Evolutionary conservation across 805 yeast species (phyloP).

Genomic region (Teunomyces gatunensis): DNA sequence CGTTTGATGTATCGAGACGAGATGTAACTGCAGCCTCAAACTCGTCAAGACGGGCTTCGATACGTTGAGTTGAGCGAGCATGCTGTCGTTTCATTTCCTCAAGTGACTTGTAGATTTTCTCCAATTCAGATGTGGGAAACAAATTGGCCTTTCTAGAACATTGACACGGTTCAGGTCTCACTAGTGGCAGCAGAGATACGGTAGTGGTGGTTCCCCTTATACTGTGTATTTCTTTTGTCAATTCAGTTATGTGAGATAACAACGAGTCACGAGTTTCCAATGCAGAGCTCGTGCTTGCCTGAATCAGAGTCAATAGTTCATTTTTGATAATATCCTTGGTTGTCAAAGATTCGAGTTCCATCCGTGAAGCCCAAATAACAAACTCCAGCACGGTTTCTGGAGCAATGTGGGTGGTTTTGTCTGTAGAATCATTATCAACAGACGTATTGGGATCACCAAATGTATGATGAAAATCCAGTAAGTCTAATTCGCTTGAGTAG

Average conservation of each 20-base stretch:
- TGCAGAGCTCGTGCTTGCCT: not conserved
- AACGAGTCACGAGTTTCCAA: not conserved
- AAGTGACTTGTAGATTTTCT: not conserved
- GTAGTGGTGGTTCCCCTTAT: not conserved
- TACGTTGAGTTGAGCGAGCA: not conserved
- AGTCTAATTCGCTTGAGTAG: constrained; percentile 20
- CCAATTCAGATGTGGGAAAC: not conserved
- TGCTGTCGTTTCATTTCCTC: not conserved
- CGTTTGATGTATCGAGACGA: not conserved
- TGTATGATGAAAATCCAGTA: not conserved
- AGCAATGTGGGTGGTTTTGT: not conserved
- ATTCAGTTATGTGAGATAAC: not conserved
- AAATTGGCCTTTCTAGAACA: not conserved
- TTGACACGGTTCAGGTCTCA: not conserved
- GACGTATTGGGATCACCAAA: not conserved
- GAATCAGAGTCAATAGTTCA: not conserved
- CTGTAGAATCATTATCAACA: not conserved
- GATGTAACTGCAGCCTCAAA: not conserved
- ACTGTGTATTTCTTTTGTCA: not conserved
- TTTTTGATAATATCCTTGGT: constrained; percentile 14
- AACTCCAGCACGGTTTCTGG: constrained; percentile 8
- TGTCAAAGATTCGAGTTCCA: constrained; percentile 29
- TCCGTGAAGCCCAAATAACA: constrained; percentile 27
- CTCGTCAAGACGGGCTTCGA: not conserved
- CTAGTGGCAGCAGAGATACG: not conserved